Conservation (phyloP, 495 filamentous ascomycete genomes). For the Penicillium paradoxum region DNA sequence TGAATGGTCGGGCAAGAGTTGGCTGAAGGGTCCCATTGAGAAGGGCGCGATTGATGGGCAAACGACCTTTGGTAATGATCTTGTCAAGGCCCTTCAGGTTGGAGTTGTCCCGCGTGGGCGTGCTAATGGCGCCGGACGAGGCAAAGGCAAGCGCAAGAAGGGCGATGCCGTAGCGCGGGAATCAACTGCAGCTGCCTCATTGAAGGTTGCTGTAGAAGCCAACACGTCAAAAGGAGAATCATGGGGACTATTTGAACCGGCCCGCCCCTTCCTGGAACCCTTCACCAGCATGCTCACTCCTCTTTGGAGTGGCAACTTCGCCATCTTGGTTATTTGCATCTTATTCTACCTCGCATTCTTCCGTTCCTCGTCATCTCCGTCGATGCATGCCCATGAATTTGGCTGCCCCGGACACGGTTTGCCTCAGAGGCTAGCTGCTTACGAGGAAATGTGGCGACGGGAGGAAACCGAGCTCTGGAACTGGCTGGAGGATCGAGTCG, state of each 20-base stretch:
- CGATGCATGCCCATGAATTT: slow-evolving; percentile 33
- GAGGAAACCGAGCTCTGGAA: slow-evolving; percentile 94
- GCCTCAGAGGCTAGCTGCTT: slow-evolving; percentile 72
- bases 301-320: slow-evolving; percentile 65
- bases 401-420: slow-evolving; percentile 31
- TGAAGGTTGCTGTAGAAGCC: slow-evolving; percentile 41
- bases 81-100: slow-evolving; percentile 66
- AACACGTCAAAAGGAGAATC: slow-evolving; percentile 38
- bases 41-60: slow-evolving; percentile 94
- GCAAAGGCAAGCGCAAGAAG: slow-evolving; percentile 54
- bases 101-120: slow-evolving; percentile 64
- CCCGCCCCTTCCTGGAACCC: slow-evolving; percentile 65
- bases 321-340: slow-evolving; percentile 43
- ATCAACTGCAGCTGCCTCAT: slow-evolving; percentile 32
- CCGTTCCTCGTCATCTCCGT: slow-evolving; percentile 47
- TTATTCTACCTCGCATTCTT: slow-evolving; percentile 55
- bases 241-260: slow-evolving; percentile 80
- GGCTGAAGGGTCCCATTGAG: slow-evolving; percentile 95
- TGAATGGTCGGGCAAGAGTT: slow-evolving; percentile 97
- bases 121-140: slow-evolving; percentile 30
- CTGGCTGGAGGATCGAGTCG: slow-evolving; percentile 88
- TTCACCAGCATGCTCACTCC: slow-evolving; percentile 65
- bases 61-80: slow-evolving; percentile 67
- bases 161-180: slow-evolving; percentile 33
- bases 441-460: slow-evolving; percentile 86